phyloP scores from a whole-genome alignment of 805 yeast genomes.

The Yarrowia alimentaria region DNA sequence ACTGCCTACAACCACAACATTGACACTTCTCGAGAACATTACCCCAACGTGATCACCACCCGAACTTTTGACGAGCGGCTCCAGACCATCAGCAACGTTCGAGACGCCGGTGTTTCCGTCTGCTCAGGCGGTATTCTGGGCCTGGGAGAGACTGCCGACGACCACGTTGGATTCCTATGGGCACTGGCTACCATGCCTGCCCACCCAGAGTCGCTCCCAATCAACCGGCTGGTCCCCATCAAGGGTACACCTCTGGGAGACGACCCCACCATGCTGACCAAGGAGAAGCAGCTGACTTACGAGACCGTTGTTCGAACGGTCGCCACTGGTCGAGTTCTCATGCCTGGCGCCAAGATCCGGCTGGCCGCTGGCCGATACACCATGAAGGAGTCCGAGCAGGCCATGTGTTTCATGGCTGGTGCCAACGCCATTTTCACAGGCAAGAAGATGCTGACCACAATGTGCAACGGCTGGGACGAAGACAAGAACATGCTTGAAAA shows the following conservation, averaged over 20 bases:
- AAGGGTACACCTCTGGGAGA: conserved; percentile 74
- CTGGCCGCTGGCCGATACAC: conserved; percentile 80
- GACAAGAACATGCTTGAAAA: conserved; percentile 63
- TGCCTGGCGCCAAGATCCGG: conserved; percentile 70
- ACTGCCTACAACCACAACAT: conserved; percentile 82
- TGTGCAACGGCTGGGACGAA: conserved; percentile 83
- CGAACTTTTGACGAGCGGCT: conserved; percentile 71
- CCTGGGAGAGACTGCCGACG: conserved; percentile 69
- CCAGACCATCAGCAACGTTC: conserved; percentile 62
- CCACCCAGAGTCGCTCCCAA: conserved; percentile 85
- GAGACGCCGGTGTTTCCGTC: conserved; percentile 60
- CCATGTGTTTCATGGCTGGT: conserved; percentile 72
- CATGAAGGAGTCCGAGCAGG: conserved; percentile 74
- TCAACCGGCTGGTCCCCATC: conserved; percentile 73
- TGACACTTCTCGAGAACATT: conserved; percentile 76
- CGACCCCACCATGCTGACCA: conserved; percentile 41
- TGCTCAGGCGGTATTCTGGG: conserved; percentile 83
- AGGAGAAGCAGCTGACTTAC: conserved; percentile 44
- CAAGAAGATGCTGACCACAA: conserved; percentile 74
- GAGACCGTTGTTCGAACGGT: conserved; percentile 66
- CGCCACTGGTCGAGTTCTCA: conserved; percentile 70
- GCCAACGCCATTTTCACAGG: conserved; percentile 82
- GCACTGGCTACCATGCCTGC: conserved; percentile 64
- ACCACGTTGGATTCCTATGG: conserved; percentile 64
- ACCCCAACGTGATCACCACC: conserved; percentile 68